phyloP scores from a whole-genome alignment of 2,329 filamentous ascomycete genomes.

The Aphanocladium album region DNA sequence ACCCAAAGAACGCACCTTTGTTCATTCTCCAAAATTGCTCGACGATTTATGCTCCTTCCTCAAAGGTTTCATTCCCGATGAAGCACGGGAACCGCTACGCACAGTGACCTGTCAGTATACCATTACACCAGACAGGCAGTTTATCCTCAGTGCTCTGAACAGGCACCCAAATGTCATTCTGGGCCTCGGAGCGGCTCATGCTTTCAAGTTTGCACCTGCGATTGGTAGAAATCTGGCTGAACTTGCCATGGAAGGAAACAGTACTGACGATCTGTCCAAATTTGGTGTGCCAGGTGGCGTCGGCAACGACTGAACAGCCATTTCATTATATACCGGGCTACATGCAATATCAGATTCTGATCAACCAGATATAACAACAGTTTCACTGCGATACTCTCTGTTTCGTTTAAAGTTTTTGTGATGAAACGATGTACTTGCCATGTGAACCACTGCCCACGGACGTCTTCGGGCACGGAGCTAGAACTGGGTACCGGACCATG shows the following conservation, averaged over 20 bases:
- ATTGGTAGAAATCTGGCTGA: conserved; percentile 22
- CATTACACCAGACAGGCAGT: conserved; percentile 21
- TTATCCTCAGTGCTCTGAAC: conserved; percentile 19
- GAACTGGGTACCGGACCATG: neutral
- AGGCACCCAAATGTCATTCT: conserved; percentile 18
- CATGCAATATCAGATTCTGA: neutral
- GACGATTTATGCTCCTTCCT: neutral
- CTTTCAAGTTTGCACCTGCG: conserved; percentile 23
- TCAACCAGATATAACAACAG: too few relatives aligned
- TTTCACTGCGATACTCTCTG: too few relatives aligned
- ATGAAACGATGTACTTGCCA: too few relatives aligned
- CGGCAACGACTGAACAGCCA: neutral
- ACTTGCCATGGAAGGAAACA: conserved; percentile 21
- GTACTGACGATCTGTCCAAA: conserved; percentile 18
- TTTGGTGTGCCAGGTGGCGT: conserved; percentile 11
- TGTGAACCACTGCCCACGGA: too few relatives aligned
- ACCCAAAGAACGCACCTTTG: conserved; percentile 12
- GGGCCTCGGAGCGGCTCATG: conserved; percentile 19
- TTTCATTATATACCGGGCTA: too few relatives aligned
- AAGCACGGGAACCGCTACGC: conserved; percentile 15
- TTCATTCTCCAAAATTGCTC: conserved; percentile 9
- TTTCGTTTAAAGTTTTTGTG: too few relatives aligned
- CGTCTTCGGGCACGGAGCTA: neutral
- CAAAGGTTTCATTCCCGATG: neutral
- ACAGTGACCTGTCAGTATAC: conserved; percentile 25